These are phyloP conservation scores for Talaromyces sp. DNA, from an alignment of 2,329 filamentous ascomycete genomes.

Conservation along the genomic window DNA sequence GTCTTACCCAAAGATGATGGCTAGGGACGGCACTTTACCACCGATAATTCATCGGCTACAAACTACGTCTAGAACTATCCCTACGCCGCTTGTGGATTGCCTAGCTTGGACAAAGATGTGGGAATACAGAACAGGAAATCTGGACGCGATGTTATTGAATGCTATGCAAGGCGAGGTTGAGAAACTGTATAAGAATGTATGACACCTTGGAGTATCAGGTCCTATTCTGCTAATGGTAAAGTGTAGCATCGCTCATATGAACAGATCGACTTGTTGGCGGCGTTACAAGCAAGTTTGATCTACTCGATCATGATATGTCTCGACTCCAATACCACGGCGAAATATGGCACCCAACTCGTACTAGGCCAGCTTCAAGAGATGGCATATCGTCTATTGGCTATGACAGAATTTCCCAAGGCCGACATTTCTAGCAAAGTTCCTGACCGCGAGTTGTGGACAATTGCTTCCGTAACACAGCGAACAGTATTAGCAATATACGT, in stretches of 20 bases:
- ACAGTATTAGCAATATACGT: slow-evolving; percentile 2
- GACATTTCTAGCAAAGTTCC: slow-evolving; percentile 1
- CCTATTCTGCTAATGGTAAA: slow-evolving; percentile 1
- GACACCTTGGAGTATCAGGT: neutral
- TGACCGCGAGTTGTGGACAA: neutral
- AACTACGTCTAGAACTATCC: neutral
- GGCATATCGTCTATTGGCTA: neutral
- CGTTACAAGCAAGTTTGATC: slow-evolving; percentile 1
- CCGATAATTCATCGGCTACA: neutral
- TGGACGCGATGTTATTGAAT: neutral
- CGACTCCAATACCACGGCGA: neutral
- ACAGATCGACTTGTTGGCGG: neutral
- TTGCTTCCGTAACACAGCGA: neutral
- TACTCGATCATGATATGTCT: slow-evolving; percentile 1
- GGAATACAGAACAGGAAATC: neutral
- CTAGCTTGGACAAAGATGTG: slow-evolving; percentile 1
- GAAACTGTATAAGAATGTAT: slow-evolving; percentile 1
- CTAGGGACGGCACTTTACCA: slow-evolving; percentile 2
- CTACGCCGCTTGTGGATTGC: neutral
- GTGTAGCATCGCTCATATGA: neutral
- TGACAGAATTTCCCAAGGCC: neutral
- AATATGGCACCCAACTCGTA: slow-evolving; percentile 1
- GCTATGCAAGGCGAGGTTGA: slow-evolving; percentile 2
- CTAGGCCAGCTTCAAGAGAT: slow-evolving; percentile 1
- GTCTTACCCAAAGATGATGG: slow-evolving; percentile 1